Evolutionary conservation across 2,329 filamentous ascomycete species (phyloP).

Genomic region (Colletotrichum sp.): DNA sequence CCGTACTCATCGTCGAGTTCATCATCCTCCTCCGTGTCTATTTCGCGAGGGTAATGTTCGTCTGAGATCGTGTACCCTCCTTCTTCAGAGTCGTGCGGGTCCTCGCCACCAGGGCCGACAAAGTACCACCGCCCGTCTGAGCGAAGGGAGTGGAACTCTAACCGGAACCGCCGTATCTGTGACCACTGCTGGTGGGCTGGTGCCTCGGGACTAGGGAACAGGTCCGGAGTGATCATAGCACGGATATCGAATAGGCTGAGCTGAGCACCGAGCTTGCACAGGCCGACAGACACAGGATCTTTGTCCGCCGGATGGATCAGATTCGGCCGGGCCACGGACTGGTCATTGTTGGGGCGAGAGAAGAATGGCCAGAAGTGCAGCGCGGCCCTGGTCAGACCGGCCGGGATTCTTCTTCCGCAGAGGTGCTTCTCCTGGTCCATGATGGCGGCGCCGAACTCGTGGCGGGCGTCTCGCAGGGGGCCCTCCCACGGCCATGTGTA

Average conservation of each 20-base stretch:
- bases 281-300: conserved; percentile 26
- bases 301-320: conserved; percentile 20
- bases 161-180: conserved; percentile 23
- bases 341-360: conserved; percentile 2
- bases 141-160: conserved; percentile 25
- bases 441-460: conserved; percentile 26
- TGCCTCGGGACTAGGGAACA: conserved; percentile 17
- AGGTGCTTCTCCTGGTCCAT: conserved; percentile 20
- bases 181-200: conserved; percentile 20
- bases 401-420: conserved; percentile 15
- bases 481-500: no score
- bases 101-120: conserved; percentile 26
- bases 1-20: conserved; percentile 9
- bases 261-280: conserved; percentile 23
- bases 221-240: conserved; percentile 23
- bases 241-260: conserved; percentile 24
- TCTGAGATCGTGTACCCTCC: conserved; percentile 24
- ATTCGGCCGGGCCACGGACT: conserved; percentile 21
- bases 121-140: conserved; percentile 29
- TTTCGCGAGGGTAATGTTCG: conserved; percentile 22
- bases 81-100: conserved; percentile 17
- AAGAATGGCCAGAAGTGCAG: conserved; percentile 21
- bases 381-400: conserved; percentile 19
- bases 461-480: conserved; percentile 24
- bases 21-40: conserved; percentile 20